Percentiles rank a stretch among this genome's conserved stretches.
Evolutionary conservation across 805 yeast species (phyloP).

Genomic region (Jamesozyma hellenica): DNA sequence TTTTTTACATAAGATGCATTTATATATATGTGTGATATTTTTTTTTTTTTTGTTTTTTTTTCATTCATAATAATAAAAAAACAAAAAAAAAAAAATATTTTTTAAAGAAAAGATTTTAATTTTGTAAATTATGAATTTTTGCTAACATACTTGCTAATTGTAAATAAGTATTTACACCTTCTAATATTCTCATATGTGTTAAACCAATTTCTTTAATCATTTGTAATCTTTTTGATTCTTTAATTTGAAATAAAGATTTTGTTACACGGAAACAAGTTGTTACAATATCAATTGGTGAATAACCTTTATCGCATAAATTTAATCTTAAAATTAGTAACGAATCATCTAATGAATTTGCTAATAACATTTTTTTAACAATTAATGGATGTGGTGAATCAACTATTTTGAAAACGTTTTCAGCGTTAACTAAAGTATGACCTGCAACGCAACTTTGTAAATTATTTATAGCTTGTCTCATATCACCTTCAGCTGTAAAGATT

Average conservation of each 20-base stretch:
- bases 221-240: conserved; percentile 62
- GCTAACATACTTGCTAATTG: conserved; percentile 81
- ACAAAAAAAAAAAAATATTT: too few relatives aligned
- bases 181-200: conserved; percentile 83
- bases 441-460: conserved; percentile 89
- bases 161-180: conserved; percentile 81
- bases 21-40: too few relatives aligned
- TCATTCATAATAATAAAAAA: too few relatives aligned
- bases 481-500: conserved; percentile 94
- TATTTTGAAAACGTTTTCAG: conserved; percentile 85
- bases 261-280: conserved; percentile 84
- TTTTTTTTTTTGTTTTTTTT: too few relatives aligned
- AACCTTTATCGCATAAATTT: conserved; percentile 79
- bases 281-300: conserved; percentile 85
- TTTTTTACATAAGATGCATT: not conserved
- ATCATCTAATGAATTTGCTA: conserved; percentile 48
- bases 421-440: conserved; percentile 85
- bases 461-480: conserved; percentile 96
- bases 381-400: conserved; percentile 96
- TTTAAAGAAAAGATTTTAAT: not conserved
- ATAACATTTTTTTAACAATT: conserved; percentile 60
- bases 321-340: conserved; percentile 52
- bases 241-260: conserved; percentile 58
- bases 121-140: conserved; percentile 29
- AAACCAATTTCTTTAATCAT: conserved; percentile 80